Percentiles rank a stretch among this genome's conserved stretches.
Conservation (phyloP, 2,329 filamentous ascomycete species). For the Aspergillus ustus region DNA sequence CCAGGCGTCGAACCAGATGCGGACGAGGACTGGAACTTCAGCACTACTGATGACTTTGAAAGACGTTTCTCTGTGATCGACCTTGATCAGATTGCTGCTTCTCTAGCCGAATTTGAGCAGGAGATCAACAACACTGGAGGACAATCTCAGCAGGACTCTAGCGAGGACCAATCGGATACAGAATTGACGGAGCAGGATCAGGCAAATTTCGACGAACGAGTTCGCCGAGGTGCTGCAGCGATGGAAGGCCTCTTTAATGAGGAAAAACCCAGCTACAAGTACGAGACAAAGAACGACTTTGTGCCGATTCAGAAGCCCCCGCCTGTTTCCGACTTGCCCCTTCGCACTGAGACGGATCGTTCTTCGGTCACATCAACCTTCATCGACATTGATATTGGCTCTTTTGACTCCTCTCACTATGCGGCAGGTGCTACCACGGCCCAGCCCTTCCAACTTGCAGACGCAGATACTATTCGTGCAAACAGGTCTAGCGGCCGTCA, state of each 20-base stretch:
- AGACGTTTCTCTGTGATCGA: constrained; percentile 54
- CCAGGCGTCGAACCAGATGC: constrained; percentile 47
- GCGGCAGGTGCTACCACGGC: constrained; percentile 57
- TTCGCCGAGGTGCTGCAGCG: constrained; percentile 60
- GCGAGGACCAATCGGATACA: constrained; percentile 35
- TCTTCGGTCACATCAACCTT: constrained; percentile 54
- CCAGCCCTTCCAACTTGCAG: constrained; percentile 56
- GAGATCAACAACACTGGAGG: constrained; percentile 39
- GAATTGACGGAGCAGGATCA: constrained; percentile 51
- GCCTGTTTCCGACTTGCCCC: constrained; percentile 59
- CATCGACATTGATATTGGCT: constrained; percentile 62
- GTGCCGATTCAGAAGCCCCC: constrained; percentile 49
- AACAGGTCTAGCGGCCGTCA: constrained; percentile 56
- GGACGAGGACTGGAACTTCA: constrained; percentile 68
- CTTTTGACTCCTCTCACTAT: constrained; percentile 55
- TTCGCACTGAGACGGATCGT: constrained; percentile 51
- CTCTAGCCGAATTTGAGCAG: constrained; percentile 50
- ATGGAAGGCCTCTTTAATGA: constrained; percentile 64
- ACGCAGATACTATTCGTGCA: constrained; percentile 61
- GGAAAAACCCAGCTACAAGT: constrained; percentile 60
- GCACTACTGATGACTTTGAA: constrained; percentile 66
- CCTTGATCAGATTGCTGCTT: constrained; percentile 52
- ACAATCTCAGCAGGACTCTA: constrained; percentile 31
- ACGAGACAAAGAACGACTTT: constrained; percentile 58
- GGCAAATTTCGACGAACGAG: constrained; percentile 61